phyloP scores from a whole-genome alignment of 306 rosid species.

The Luffa acutangula region DNA sequence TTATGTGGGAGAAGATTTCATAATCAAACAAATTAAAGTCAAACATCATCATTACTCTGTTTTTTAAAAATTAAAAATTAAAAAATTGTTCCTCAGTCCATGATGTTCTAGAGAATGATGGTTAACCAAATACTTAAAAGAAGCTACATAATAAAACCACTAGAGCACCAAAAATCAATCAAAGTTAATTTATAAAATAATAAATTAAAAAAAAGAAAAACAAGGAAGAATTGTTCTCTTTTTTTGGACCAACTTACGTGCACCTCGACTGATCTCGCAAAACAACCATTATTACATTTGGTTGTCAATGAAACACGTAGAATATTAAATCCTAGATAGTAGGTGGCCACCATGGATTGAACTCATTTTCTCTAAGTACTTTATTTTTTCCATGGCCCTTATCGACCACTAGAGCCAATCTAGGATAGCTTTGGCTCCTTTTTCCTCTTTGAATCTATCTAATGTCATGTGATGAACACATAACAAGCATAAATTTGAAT shows the following conservation, averaged over 20 bases:
- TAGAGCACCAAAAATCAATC: background rate
- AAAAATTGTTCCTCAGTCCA: background rate
- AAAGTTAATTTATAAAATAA: background rate
- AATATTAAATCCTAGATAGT: too few species aligned
- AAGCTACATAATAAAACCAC: background rate
- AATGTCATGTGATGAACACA: background rate
- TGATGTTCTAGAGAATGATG: background rate
- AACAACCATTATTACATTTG: too few species aligned
- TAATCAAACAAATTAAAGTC: background rate
- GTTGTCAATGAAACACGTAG: too few species aligned
- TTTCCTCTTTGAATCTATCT: background rate
- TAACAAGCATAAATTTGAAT: background rate
- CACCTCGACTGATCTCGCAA: too few species aligned
- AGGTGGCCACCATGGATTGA: too few species aligned
- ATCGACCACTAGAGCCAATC: too few species aligned
- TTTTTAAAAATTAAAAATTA: too few species aligned
- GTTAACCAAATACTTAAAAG: background rate
- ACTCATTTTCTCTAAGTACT: too few species aligned
- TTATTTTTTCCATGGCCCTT: too few species aligned
- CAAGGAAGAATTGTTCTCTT: too few species aligned
- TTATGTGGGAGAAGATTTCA: background rate
- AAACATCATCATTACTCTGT: background rate
- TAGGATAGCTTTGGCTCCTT: background rate
- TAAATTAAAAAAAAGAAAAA: background rate
- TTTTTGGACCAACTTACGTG: background rate